Percentiles rank a stretch among this genome's conserved stretches.
These are phyloP conservation scores for Caloboletus firmus DNA, from an alignment of 1,284 basidiomycete genomes.

Conservation along the genomic window DNA sequence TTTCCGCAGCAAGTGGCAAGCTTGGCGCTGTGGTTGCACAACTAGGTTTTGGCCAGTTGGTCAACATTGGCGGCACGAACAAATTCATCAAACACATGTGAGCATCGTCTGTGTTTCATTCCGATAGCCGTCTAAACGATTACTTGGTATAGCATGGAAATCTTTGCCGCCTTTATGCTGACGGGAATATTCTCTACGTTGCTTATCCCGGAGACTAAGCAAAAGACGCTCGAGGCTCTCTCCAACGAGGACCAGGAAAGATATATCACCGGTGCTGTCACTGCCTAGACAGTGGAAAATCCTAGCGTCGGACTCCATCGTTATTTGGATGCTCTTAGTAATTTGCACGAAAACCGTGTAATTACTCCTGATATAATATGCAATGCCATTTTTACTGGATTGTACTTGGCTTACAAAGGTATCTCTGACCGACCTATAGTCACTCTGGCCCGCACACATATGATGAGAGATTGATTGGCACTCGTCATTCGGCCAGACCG, in stretches of 20 bases:
- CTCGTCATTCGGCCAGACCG: background rate
- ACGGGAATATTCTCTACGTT: slow-evolving; percentile 62
- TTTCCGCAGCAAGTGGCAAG: slow-evolving; percentile 71
- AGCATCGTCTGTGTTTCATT: slow-evolving; percentile 13
- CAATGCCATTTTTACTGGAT: background rate
- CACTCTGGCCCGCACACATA: background rate
- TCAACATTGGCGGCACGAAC: slow-evolving; percentile 51
- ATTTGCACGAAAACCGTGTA: background rate
- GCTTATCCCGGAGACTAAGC: slow-evolving; percentile 62
- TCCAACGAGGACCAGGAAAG: slow-evolving; percentile 52
- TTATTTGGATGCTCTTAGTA: background rate
- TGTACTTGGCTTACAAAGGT: background rate
- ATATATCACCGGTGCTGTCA: slow-evolving; percentile 40
- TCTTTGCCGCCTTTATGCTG: slow-evolving; percentile 60
- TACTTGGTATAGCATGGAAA: slow-evolving; percentile 39
- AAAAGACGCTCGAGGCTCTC: slow-evolving; percentile 54
- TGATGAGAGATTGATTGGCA: background rate
- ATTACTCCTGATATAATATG: slow-evolving; percentile 7
- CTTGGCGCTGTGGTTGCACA: slow-evolving; percentile 70
- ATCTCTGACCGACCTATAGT: background rate
- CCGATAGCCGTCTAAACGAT: background rate
- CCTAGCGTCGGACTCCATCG: background rate
- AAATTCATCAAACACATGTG: slow-evolving; percentile 41
- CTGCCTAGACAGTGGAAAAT: slow-evolving; percentile 12
- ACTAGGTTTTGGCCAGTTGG: slow-evolving; percentile 52